These are phyloP conservation scores for Sungouiozyma intestinalis DNA, from an alignment of 805 yeast genomes.

Conservation along the genomic window DNA sequence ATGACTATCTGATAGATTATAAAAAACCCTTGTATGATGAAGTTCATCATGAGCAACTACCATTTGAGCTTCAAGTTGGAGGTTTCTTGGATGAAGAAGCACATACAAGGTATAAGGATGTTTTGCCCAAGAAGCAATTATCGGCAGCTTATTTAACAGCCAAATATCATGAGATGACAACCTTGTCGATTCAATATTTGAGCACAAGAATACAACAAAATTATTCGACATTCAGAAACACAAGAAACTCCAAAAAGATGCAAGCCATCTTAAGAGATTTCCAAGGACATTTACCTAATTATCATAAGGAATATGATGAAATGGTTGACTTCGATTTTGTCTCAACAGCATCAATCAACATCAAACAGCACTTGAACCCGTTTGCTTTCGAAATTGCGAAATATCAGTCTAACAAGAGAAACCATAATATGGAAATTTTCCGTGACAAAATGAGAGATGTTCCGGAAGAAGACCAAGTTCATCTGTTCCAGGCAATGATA, in stretches of 20 bases:
- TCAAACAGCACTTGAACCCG: slow-evolving; percentile 17
- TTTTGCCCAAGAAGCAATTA: background rate
- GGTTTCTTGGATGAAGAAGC: slow-evolving; percentile 3
- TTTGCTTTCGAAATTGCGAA: slow-evolving; percentile 20
- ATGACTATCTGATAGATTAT: slow-evolving; percentile 24
- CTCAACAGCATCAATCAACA: slow-evolving; percentile 4
- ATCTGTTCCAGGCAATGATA: slow-evolving; percentile 13
- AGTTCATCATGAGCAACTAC: slow-evolving; percentile 7
- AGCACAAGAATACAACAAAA: slow-evolving; percentile 9
- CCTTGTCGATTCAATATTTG: slow-evolving; percentile 8
- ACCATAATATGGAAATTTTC: slow-evolving; percentile 13
- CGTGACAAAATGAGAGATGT: slow-evolving; percentile 6
- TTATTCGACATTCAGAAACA: slow-evolving; percentile 11
- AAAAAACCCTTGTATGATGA: slow-evolving; percentile 15
- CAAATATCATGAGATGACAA: slow-evolving; percentile 6
- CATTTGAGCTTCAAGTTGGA: slow-evolving; percentile 19
- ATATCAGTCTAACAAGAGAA: slow-evolving; percentile 11
- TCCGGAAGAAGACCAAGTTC: slow-evolving; percentile 11
- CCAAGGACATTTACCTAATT: slow-evolving; percentile 3
- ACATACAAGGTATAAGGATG: background rate
- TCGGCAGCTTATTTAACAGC: background rate
- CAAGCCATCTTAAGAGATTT: slow-evolving; percentile 18
- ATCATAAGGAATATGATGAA: slow-evolving; percentile 9
- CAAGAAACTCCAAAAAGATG: slow-evolving; percentile 21
- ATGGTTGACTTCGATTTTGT: slow-evolving; percentile 9